Evolutionary conservation across 441 rosid genomes (phyloP).

Genomic region (Biscutella laevigata): DNA sequence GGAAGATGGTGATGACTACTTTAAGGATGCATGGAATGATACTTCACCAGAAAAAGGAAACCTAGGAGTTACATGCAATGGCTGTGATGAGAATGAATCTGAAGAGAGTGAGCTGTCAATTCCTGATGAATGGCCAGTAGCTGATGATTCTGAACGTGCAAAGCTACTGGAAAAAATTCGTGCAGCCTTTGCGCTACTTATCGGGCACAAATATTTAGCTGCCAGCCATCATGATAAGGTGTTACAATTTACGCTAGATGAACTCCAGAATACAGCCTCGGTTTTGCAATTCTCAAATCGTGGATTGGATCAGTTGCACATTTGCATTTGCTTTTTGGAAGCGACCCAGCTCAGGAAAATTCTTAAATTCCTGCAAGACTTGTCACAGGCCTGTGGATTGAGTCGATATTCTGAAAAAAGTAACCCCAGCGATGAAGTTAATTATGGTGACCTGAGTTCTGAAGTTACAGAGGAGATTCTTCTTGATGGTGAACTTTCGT

Average conservation of each 20-base stretch:
- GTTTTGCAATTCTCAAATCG: conserved; percentile 51
- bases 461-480: conserved; percentile 52
- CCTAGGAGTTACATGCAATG: conserved; percentile 32
- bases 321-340: conserved; percentile 76
- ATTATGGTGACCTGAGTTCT: conserved; percentile 22
- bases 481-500: conserved; percentile 49
- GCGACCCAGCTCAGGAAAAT: conserved; percentile 69
- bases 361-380: conserved; percentile 77
- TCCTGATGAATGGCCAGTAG: conserved; percentile 58
- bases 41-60: conserved; percentile 57
- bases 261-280: conserved; percentile 57
- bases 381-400: conserved; percentile 69
- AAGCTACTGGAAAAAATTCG: conserved; percentile 71
- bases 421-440: conserved; percentile 37
- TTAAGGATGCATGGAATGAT: conserved; percentile 72
- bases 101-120: conserved; percentile 31
- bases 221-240: conserved; percentile 70
- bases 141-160: conserved; percentile 66
- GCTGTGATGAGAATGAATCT: conserved; percentile 33
- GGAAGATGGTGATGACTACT: conserved; percentile 55
- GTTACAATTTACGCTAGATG: conserved; percentile 59
- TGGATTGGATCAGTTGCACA: conserved; percentile 56
- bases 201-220: conserved; percentile 65
- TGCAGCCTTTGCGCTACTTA: conserved; percentile 55
- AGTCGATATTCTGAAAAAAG: conserved; percentile 57